Evolutionary conservation across 1,284 basidiomycete species (phyloP), one percentile per base, ranked within the genome.

Genomic region (Pseudozyma tsukubaensis): DNA sequence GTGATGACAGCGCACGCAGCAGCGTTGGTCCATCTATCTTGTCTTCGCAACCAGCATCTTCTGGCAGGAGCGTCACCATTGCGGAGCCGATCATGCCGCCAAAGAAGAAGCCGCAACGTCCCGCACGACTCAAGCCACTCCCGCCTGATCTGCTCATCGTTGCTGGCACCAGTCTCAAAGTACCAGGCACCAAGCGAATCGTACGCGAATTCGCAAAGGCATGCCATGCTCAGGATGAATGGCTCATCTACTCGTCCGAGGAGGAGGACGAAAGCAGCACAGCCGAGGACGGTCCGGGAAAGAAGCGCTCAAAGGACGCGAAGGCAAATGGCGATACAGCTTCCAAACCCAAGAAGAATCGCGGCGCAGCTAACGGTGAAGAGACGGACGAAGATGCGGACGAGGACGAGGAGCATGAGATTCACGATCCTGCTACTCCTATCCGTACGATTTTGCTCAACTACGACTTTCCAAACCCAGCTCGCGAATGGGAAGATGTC

Each of bases 81-180:
- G 57, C 54, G 11, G 62, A 70, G n/a, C 69, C 63, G 10, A 34
- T 39, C 51, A 40, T 57, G 59, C 54, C 66, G 11, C 29, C 50
- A 10, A 77, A 65, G 53, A 65, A 72, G 50, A 63, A 56, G 18
- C 35, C 50, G 0, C 18, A 42, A 1, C 68, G 74, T 18, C 66
- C 72, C 5, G 67, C 79, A 1, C 64, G 79, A 18, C 67, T 83
- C 14, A 84, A 83, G 67, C 83, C 83, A 9, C 60, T 84, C 18
- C 76, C 90, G 78, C 95, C 95, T 1, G 95, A 97, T 81, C 88
- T 97, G 86, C 87, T 98, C 44, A 91, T 98, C 78, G 91, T 98
- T 75, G 96, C 97, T 91, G 95, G 95, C 43, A 98, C 95, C 14
- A 94, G 93, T 32, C 89, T 98, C 75, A 96, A 97, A 73, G 92